These are phyloP conservation scores for Sindora glabra DNA, from an alignment of 306 rosid genomes.

Conservation along the genomic window DNA sequence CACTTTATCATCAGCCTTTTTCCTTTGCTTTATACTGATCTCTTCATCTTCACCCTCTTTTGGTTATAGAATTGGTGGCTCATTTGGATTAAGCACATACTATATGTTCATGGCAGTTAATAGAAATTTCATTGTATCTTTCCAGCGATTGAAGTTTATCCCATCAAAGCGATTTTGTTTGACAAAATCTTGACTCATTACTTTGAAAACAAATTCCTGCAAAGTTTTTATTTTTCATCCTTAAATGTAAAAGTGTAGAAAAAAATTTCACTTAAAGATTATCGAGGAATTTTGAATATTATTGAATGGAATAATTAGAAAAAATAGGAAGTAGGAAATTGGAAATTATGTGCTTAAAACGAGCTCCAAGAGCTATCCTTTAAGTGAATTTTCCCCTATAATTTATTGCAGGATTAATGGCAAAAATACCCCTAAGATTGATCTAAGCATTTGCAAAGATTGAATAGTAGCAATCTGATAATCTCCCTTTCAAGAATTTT, in stretches of 20 bases:
- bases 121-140: background rate
- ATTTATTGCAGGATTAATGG: no score
- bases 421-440: no score
- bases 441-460: no score
- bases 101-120: background rate
- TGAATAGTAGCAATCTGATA: no score
- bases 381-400: no score
- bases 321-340: no score
- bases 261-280: background rate
- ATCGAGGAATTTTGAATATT: background rate
- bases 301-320: no score
- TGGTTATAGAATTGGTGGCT: background rate
- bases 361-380: no score
- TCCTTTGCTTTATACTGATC: background rate
- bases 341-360: no score
- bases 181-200: background rate
- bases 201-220: background rate
- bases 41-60: no score
- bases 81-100: background rate
- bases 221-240: background rate
- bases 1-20: background rate
- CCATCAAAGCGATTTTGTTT: background rate
- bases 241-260: background rate
- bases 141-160: background rate
- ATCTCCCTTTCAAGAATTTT: no score